Evolutionary conservation across 1,284 basidiomycete species (phyloP), one percentile per base, ranked within the genome.

Genomic region (Moesziomyces globuligerus): DNA sequence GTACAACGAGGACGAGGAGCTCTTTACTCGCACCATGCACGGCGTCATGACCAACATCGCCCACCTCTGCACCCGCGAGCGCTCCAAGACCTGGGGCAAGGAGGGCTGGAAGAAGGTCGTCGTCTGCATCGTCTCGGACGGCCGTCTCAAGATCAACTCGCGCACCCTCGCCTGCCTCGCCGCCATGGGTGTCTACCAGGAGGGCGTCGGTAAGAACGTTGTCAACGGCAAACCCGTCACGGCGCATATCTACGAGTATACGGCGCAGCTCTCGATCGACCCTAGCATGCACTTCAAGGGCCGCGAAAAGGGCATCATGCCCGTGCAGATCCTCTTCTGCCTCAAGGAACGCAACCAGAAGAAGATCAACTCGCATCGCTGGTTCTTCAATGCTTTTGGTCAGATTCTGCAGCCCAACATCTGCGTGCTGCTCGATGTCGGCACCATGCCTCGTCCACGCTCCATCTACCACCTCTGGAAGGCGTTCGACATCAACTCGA

Each of bases 391-490:
- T 28, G 84, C 84, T 1, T 83, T 85, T 40, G 79, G 79, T 8
- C 61, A 61, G 18, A 77, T 83, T 44, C 62, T 85, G 13, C 75
- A 82, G 42, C 91, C 91, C 23, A 96, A 95, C 79, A 92, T 98
- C 37, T 96, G 93, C 80, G 89, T 98, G 9, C 86, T 98, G 21
- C 88, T 98, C 40, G 94, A 98, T 77, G 94, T 96, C 20, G 95
- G 94, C 1, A 98, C 94, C 0, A 89, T 90, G 86, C 94, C 94
- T 0, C 38, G 78, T 21, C 49, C 74, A 3, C 54, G 62, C 13
- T 68, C 67, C 34, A 94, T 97, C 78, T 98, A 97, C 83, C 92
- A 96, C 78, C 85, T 98, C 10, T 97, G 94, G 94, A 96, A 97
- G 84, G 90, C 92, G 4, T 97, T 98, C 69, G 94, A 97, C 81